Base-by-base conservation (phyloP, 441 rosid genomes). In the Iberis amara region DNA sequence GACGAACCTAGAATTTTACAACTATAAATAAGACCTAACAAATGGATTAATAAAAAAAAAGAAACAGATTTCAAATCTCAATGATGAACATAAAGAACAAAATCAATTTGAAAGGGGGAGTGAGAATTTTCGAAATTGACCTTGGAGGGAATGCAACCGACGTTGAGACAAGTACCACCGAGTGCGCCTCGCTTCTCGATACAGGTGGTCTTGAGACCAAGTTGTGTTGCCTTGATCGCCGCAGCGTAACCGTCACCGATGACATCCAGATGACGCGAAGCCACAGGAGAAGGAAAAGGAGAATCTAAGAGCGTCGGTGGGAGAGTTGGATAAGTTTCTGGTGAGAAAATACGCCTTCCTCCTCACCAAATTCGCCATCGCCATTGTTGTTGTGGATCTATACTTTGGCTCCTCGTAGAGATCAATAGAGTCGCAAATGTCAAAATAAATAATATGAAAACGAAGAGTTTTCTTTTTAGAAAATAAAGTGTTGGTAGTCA, bases 191-290 rank as follows among this genome's bases (percentile, higher is more conserved):
- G 94, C 66, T 88, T 92, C 81, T 92, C 98, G 59, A 88, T n/a
- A n/a, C n/a, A n/a, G n/a, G n/a, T n/a, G n/a, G n/a, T n/a, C n/a
- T n/a, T n/a, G n/a, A n/a, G n/a, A n/a, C n/a, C n/a, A n/a, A n/a
- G n/a, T n/a, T n/a, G n/a, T 0, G 95, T 85, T 1, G 98, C 98
- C 61, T 92, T 92, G 76, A 92, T 92, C 68, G 98, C 98, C n/a
- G 98, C 98, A 24, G 86, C 98, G 59, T 92, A 92, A 36, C 98
- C 98, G 15, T 96, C 96, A n/a, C 98, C 98, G 75, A 92, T 73
- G 63, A 92, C 52, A 88, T 79, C 86, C 99, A 42, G 83, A 61
- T 3, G 94, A 67, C 0, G 94, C 78, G 66, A 92, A 92, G 14
- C 97, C 82, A 11, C 97, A 76, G 13, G 87, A 79, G 66, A 83